Base-by-base conservation (phyloP, 2,329 filamentous ascomycete genomes). In the Aspergillus cejpii region DNA sequence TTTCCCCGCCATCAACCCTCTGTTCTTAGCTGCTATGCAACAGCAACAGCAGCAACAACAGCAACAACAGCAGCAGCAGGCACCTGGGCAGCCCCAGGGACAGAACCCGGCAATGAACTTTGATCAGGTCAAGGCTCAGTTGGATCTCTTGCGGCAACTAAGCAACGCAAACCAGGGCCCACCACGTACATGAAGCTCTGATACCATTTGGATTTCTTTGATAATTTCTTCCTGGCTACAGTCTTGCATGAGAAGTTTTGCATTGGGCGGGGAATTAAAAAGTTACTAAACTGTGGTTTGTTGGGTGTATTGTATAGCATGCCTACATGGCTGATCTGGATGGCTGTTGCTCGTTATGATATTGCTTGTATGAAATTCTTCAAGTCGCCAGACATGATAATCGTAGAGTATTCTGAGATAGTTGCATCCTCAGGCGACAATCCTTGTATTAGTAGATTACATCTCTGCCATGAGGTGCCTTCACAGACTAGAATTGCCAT, bases 1-100 rank as follows among this genome's bases (percentile, higher is more conserved):
- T 31, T 58, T 69, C 12, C 61, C 66, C 27, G 61, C 62, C 37
- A 72, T 80, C 47, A 81, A 80, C 51, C 79, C 79, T 3, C 72
- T 75, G 1, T 76, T 83, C 57, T 70, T 82, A 46, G 72, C 75
- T 51, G 59, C 60, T 15, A 42, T 69, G 31, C 73, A 74, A 44
- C 65, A 71, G 33, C 68, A 70, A 42, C 65, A 68, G 40, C 69
- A 70, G 48, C 66, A 64, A 21, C 59, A 62, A 29, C 60, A 59
- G 20, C 53, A 57, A 34, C 50, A 52, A 15, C 49, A 57, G 14
- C 54, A 57, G 41, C 52, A 59, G 24, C 60, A 60, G 45, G 42
- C 50, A 2, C 31, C 63, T 50, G 43, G 48, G n/a, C 55, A 59
- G 38, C 50, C 48, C 19, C 55, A 56, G 44, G 45, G 44, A 14